These are phyloP conservation scores for Nannizziopsis arthrosporioides DNA, from an alignment of 2,329 filamentous ascomycete species.

Conservation along the genomic window DNA sequence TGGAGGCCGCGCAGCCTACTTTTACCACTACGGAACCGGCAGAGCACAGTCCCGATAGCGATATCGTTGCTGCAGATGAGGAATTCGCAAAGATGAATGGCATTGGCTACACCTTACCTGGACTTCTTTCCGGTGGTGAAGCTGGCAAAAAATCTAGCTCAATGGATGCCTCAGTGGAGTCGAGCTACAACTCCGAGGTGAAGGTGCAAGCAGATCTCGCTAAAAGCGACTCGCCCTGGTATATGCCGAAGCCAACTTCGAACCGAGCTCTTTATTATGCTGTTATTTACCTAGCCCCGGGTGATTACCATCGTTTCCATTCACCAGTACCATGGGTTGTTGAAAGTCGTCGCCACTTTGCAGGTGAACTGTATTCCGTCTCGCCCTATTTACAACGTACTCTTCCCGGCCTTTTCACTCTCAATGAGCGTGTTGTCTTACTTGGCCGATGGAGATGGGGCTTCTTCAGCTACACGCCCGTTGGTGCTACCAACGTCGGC, in stretches of 20 bases:
- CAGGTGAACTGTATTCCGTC: conserved; percentile 88
- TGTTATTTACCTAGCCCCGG: conserved; percentile 90
- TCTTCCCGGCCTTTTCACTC: conserved; percentile 83
- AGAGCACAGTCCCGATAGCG: conserved; percentile 37
- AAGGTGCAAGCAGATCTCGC: conserved; percentile 78
- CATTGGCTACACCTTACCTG: conserved; percentile 85
- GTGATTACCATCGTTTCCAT: conserved; percentile 98
- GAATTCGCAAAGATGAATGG: conserved; percentile 92
- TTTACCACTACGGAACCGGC: conserved; percentile 17
- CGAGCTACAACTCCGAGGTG: conserved; percentile 61
- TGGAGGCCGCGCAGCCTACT: conserved; percentile 25
- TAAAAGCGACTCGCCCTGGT: conserved; percentile 56
- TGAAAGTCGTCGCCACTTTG: conserved; percentile 88
- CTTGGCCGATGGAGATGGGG: conserved; percentile 92
- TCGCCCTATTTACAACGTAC: conserved; percentile 90
- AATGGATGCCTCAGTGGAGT: conserved; percentile 60
- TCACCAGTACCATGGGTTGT: conserved; percentile 92
- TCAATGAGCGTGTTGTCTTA: conserved; percentile 91
- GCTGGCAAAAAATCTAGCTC: conserved; percentile 37
- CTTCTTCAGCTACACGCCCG: conserved; percentile 92
- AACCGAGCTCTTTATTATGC: conserved; percentile 72
- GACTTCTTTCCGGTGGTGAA: conserved; percentile 63
- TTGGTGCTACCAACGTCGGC: conserved; percentile 94
- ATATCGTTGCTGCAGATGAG: conserved; percentile 66
- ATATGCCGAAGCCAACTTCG: conserved; percentile 50